These are phyloP conservation scores for Psilocybe sp. DNA, from an alignment of 768 basidiomycete genomes.

Conservation along the genomic window DNA sequence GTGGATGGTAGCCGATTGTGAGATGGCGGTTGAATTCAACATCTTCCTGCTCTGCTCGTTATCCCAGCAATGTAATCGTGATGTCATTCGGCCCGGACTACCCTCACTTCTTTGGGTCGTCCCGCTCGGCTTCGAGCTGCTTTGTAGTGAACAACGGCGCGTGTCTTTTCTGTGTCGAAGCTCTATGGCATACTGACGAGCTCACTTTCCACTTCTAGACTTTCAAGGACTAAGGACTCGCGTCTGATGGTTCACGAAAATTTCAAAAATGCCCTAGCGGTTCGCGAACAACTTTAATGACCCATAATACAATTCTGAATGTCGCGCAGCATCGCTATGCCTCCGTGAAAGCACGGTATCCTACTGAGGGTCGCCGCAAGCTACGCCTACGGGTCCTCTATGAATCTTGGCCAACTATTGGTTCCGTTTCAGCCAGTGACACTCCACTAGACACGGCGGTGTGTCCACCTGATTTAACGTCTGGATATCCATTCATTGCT, in stretches of 20 bases:
- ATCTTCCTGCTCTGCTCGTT: too few relatives aligned
- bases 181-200: too few relatives aligned
- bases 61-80: too few relatives aligned
- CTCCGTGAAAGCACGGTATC: constrained; percentile 39
- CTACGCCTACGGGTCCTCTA: constrained; percentile 52
- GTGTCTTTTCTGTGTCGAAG: too few relatives aligned
- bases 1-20: too few relatives aligned
- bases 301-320: constrained; percentile 8
- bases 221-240: background rate
- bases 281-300: constrained; percentile 12
- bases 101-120: too few relatives aligned
- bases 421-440: background rate
- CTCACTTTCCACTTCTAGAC: background rate
- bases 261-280: constrained; percentile 17
- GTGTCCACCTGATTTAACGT: background rate
- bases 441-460: constrained; percentile 13
- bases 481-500: background rate
- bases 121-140: too few relatives aligned
- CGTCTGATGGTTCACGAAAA: constrained; percentile 14
- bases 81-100: too few relatives aligned
- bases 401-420: constrained; percentile 42
- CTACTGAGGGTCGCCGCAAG: constrained; percentile 53
- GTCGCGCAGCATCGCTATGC: constrained; percentile 32
- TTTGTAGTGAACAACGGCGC: too few relatives aligned
- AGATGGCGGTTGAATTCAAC: too few relatives aligned